Percentiles rank a stretch among this genome's conserved stretches.
phyloP scores from a whole-genome alignment of 1,284 basidiomycete genomes.

The Inonotus hispidus region DNA sequence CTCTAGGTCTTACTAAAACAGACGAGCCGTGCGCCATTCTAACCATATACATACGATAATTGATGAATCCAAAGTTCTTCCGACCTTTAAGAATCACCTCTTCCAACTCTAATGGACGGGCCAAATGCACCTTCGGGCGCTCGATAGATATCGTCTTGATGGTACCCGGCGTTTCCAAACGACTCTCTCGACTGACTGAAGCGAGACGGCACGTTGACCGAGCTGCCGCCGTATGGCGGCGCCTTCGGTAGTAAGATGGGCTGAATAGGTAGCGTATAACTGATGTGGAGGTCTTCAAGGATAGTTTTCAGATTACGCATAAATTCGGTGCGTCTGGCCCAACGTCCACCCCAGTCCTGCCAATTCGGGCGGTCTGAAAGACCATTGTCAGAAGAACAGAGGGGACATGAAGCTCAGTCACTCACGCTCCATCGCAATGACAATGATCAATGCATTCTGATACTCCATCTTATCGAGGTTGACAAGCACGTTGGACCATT shows the following conservation, averaged over 20 bases:
- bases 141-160: conserved; percentile 11
- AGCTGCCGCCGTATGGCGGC: conserved; percentile 17
- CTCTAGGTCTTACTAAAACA: too few relatives aligned
- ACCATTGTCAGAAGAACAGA: neutral
- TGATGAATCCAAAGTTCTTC: neutral
- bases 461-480: conserved; percentile 76
- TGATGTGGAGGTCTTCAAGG: conserved; percentile 67
- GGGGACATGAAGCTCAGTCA: neutral
- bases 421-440: conserved; percentile 74
- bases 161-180: conserved; percentile 18
- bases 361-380: conserved; percentile 67
- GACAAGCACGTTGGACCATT: conserved; percentile 59
- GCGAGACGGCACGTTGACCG: conserved; percentile 1
- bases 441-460: conserved; percentile 64
- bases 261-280: conserved; percentile 67
- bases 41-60: neutral
- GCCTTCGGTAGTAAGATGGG: conserved; percentile 52
- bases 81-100: neutral
- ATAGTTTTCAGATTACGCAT: conserved; percentile 67
- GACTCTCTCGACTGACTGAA: conserved; percentile 7
- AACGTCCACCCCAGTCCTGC: conserved; percentile 84
- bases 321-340: conserved; percentile 62
- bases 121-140: conserved; percentile 8
- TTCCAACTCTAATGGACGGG: conserved; percentile 7
- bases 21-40: too few relatives aligned